Conservation (phyloP, 2,329 filamentous ascomycete species). For the Colletotrichum noveboracense region DNA sequence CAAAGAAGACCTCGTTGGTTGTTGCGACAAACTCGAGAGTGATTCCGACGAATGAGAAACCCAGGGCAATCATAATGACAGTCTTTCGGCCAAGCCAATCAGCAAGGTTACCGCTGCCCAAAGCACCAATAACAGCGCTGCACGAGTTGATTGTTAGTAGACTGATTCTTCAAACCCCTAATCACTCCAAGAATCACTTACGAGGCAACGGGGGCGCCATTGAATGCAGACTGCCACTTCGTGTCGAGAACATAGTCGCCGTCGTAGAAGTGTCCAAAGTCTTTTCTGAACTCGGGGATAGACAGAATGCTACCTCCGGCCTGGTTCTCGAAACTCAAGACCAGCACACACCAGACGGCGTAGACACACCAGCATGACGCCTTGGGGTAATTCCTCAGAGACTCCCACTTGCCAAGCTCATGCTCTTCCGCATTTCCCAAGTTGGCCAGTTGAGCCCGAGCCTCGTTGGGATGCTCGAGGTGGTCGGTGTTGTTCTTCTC, state of each 20-base stretch:
- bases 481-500: constrained; percentile 1
- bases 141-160: neutral
- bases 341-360: constrained; percentile 42
- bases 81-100: constrained; percentile 36
- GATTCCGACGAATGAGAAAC: constrained; percentile 40
- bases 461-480: neutral
- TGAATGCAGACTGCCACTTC: constrained; percentile 50
- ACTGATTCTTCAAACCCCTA: fast-evolving
- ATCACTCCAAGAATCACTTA: constrained; percentile 11
- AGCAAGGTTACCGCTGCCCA: constrained; percentile 33
- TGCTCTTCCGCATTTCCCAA: constrained; percentile 32
- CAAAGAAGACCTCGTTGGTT: constrained; percentile 43
- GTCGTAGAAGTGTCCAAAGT: constrained; percentile 43
- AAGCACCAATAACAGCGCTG: constrained; percentile 30
- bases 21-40: constrained; percentile 46
- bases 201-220: constrained; percentile 44
- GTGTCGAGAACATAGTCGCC: constrained; percentile 43
- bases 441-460: constrained; percentile 10
- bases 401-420: constrained; percentile 23
- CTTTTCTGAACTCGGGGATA: constrained; percentile 49
- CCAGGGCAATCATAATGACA: constrained; percentile 35
- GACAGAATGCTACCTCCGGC: constrained; percentile 44
- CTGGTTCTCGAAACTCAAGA: constrained; percentile 46
- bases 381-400: constrained; percentile 29
- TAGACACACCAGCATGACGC: constrained; percentile 40